phyloP scores from a whole-genome alignment of 2,329 filamentous ascomycete species.

The Aphanoascus verrucosus region DNA sequence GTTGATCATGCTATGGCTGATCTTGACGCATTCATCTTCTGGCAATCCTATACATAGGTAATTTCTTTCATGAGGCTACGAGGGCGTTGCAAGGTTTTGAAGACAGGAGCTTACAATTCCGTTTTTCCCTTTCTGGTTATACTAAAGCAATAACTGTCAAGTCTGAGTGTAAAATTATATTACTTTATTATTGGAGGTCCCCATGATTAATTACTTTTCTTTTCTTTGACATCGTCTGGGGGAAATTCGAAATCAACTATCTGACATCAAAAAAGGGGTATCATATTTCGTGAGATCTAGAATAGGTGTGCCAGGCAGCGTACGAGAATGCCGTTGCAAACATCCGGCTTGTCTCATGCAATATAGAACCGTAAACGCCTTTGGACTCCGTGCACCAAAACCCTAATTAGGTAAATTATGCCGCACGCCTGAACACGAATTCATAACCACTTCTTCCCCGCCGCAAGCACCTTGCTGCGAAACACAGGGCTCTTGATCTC shows the following conservation, averaged over 20 bases:
- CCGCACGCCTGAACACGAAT: neutral
- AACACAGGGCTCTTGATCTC: constrained; percentile 82
- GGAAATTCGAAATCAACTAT: neutral
- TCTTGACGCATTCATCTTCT: neutral
- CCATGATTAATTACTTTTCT: no score
- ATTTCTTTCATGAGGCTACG: constrained; percentile 2
- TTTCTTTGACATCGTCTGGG: no score
- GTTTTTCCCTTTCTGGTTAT: neutral
- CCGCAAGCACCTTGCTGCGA: constrained; percentile 65
- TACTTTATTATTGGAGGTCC: no score
- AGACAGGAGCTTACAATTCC: neutral
- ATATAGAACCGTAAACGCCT: no score
- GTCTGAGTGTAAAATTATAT: no score
- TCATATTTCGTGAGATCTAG: neutral
- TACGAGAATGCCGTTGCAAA: no score
- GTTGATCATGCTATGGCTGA: neutral
- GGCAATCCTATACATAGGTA: constrained; percentile 8
- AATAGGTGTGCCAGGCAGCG: no score
- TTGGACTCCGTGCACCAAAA: neutral
- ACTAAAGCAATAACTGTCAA: neutral
- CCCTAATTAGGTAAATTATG: neutral
- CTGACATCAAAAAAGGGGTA: neutral
- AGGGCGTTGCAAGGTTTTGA: neutral
- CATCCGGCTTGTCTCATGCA: neutral
- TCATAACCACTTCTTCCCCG: constrained; percentile 85